Percentiles rank a stretch among this genome's conserved stretches.
These are phyloP conservation scores for Phytophthora pseudosyringae DNA, from an alignment of 352 stramenopile species.

Conservation along the genomic window DNA sequence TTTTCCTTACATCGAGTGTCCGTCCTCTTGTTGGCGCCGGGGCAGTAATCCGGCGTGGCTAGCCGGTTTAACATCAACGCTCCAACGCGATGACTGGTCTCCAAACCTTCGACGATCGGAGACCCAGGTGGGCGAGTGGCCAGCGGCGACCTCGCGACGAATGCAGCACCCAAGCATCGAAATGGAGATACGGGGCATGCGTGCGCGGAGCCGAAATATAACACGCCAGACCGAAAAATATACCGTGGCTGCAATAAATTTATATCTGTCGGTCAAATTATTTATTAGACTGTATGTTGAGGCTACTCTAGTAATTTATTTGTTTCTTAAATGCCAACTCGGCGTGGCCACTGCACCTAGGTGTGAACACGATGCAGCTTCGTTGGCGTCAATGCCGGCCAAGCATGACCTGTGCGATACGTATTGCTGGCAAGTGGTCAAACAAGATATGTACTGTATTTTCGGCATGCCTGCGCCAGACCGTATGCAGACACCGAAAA, in stretches of 20 bases:
- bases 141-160: slow-evolving; percentile 10
- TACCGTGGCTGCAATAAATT: too few species aligned
- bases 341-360: too few species aligned
- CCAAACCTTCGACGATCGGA: slow-evolving; percentile 2
- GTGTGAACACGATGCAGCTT: too few species aligned
- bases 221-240: slow-evolving; percentile 6
- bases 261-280: too few species aligned
- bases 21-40: not conserved
- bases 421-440: too few species aligned
- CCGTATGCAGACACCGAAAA: slow-evolving; percentile 10
- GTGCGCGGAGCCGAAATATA: slow-evolving; percentile 11
- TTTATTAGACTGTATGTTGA: too few species aligned
- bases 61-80: slow-evolving; percentile 27
- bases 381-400: too few species aligned
- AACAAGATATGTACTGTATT: too few species aligned
- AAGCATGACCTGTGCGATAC: too few species aligned
- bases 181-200: slow-evolving; percentile 29
- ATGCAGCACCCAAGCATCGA: slow-evolving; percentile 16
- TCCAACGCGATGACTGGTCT: slow-evolving; percentile 30
- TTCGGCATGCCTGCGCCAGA: not conserved
- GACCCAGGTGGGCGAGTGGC: slow-evolving; percentile 2
- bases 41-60: slow-evolving; percentile 15
- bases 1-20: slow-evolving; percentile 25
- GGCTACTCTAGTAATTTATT: too few species aligned
- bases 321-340: too few species aligned